Percentiles rank a stretch among this genome's conserved stretches.
Conservation (phyloP, 306 rosid species). For the Cicer bijugum region DNA sequence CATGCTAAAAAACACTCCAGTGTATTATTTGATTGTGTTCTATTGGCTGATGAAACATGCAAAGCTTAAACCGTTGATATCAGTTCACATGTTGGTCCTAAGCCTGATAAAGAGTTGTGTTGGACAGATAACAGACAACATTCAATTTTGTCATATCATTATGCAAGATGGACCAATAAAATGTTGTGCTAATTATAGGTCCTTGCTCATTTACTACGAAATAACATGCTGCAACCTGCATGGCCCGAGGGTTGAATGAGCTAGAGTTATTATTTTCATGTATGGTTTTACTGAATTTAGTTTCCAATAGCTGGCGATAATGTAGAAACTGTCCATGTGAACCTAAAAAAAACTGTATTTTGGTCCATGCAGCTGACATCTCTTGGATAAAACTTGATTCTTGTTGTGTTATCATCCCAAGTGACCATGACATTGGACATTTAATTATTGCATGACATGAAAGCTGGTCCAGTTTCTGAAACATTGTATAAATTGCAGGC, state of each 20-base stretch:
- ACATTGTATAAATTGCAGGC: constrained; percentile 58
- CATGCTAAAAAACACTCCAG: background rate
- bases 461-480: background rate
- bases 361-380: background rate
- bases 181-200: background rate
- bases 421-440: background rate
- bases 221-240: background rate
- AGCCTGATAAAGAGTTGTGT: background rate
- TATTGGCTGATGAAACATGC: constrained; percentile 16
- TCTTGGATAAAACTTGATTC: background rate
- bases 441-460: constrained; percentile 17
- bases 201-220: background rate
- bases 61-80: background rate
- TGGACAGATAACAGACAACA: background rate
- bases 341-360: too few relatives aligned
- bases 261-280: background rate
- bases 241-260: too few relatives aligned
- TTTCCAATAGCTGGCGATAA: background rate
- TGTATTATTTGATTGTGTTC: background rate
- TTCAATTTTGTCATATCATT: background rate
- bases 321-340: too few relatives aligned
- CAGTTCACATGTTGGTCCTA: background rate
- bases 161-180: background rate
- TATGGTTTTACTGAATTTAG: background rate
- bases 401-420: background rate